Evolutionary conservation across 78 protist species (phyloP).

Genomic region (Guillardia theta): DNA sequence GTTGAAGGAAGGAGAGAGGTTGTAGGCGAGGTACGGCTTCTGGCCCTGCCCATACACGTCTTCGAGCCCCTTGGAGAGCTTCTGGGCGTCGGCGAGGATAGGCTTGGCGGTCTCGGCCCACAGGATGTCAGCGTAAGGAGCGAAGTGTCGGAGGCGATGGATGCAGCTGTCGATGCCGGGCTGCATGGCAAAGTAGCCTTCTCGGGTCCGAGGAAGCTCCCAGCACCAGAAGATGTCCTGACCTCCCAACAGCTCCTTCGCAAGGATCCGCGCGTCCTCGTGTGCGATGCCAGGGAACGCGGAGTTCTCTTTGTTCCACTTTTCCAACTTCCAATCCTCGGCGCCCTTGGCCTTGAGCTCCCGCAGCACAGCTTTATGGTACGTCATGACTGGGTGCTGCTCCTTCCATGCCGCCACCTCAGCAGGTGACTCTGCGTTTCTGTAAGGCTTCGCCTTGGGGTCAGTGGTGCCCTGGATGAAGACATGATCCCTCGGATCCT

Average conservation of each 20-base stretch:
- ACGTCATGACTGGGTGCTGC: neutral
- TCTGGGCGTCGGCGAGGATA: slow-evolving; percentile 72
- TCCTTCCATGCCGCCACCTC: neutral
- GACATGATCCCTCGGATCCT: slow-evolving; percentile 57
- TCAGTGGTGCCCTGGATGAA: slow-evolving; percentile 76
- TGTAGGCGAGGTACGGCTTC: slow-evolving; percentile 79
- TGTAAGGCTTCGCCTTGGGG: neutral
- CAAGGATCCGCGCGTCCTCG: slow-evolving; percentile 47
- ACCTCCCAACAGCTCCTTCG: slow-evolving; percentile 53
- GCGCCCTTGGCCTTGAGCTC: neutral
- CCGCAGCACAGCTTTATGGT: slow-evolving; percentile 34
- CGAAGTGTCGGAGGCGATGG: slow-evolving; percentile 61
- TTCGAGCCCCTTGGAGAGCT: slow-evolving; percentile 63
- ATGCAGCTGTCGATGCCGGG: slow-evolving; percentile 78
- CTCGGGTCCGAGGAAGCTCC: slow-evolving; percentile 81
- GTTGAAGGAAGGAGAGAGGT: slow-evolving; percentile 92
- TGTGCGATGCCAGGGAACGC: slow-evolving; percentile 4
- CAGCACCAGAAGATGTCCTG: slow-evolving; percentile 42
- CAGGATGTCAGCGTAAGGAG: slow-evolving; percentile 81
- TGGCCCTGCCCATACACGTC: slow-evolving; percentile 65
- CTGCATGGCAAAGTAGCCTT: slow-evolving; percentile 74
- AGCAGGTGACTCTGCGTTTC: slow-evolving; percentile 5
- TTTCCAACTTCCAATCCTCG: neutral
- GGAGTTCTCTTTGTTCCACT: neutral
- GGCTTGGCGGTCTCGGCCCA: slow-evolving; percentile 93